Conservation (phyloP, 225 moss, liverwort and hornwort genomes). For the Anthoceros angustus region DNA sequence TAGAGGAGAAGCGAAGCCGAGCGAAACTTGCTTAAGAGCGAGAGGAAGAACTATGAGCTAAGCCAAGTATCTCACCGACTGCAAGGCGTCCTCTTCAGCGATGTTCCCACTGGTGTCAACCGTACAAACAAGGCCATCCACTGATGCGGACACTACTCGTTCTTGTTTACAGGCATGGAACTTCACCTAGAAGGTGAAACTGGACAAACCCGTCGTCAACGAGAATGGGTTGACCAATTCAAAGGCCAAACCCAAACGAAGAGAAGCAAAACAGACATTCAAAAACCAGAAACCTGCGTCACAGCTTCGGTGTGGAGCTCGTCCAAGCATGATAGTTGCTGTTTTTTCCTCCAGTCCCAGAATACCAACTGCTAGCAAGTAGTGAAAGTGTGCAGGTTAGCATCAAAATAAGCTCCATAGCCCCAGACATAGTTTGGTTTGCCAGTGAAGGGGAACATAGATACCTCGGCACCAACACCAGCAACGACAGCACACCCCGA, state of each 20-base stretch:
- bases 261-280: conserved; percentile 6
- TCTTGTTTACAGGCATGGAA: conserved; percentile 73
- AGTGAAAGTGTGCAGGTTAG: background rate
- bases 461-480: conserved; percentile 66
- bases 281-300: conserved; percentile 57
- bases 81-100: conserved; percentile 53
- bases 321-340: conserved; percentile 38
- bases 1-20: background rate
- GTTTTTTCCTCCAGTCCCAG: conserved; percentile 84
- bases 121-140: conserved; percentile 79
- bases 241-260: background rate
- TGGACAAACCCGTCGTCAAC: background rate
- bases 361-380: conserved; percentile 37
- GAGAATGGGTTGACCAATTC: conserved; percentile 1
- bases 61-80: conserved; percentile 29
- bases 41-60: background rate
- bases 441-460: background rate
- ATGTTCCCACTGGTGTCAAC: conserved; percentile 43
- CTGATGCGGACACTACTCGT: conserved; percentile 64
- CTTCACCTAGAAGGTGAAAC: conserved; percentile 33
- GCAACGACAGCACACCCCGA: conserved; percentile 47
- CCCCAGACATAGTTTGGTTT: background rate
- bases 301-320: conserved; percentile 86
- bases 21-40: background rate
- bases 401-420: background rate